These are phyloP conservation scores for Lycium barbarum DNA, from an alignment of 257 asterid species.

Conservation along the genomic window DNA sequence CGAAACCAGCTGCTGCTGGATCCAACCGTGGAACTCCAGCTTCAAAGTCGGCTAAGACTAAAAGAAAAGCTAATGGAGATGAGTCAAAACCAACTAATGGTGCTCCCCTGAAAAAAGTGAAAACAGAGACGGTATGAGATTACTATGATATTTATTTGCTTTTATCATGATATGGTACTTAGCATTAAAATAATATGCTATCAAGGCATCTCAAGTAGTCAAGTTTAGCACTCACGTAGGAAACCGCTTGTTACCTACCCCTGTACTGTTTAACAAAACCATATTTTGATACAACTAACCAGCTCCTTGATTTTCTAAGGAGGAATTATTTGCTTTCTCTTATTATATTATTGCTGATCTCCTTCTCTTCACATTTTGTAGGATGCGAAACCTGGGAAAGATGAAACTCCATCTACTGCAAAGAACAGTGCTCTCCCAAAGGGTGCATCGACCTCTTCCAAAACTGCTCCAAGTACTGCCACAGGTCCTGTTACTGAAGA, in stretches of 20 bases:
- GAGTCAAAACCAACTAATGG: constrained; percentile 68
- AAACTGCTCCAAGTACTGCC: constrained; percentile 52
- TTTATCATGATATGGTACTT: constrained; percentile 2
- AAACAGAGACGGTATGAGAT: constrained; percentile 69
- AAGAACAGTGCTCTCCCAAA: constrained; percentile 56
- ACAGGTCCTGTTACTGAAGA: constrained; percentile 90
- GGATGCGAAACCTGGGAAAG: constrained; percentile 73
- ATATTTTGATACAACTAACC: background rate
- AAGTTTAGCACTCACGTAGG: background rate
- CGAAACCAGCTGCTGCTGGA: constrained; percentile 59
- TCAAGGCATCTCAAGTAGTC: background rate
- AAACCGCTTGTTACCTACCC: background rate
- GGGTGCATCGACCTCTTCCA: constrained; percentile 61
- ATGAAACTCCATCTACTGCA: constrained; percentile 53
- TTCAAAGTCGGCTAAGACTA: constrained; percentile 78
- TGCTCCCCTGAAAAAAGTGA: constrained; percentile 80
- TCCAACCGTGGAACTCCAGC: constrained; percentile 73
- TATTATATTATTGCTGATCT: background rate
- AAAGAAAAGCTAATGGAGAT: constrained; percentile 73
- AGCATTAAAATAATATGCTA: background rate
- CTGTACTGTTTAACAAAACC: background rate
- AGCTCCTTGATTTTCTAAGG: background rate
- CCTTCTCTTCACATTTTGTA: constrained; percentile 37
- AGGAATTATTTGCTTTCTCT: background rate
- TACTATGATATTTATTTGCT: constrained; percentile 14